Conservation (phyloP, 2,329 filamentous ascomycete genomes). For the Sporothrix pallida region DNA sequence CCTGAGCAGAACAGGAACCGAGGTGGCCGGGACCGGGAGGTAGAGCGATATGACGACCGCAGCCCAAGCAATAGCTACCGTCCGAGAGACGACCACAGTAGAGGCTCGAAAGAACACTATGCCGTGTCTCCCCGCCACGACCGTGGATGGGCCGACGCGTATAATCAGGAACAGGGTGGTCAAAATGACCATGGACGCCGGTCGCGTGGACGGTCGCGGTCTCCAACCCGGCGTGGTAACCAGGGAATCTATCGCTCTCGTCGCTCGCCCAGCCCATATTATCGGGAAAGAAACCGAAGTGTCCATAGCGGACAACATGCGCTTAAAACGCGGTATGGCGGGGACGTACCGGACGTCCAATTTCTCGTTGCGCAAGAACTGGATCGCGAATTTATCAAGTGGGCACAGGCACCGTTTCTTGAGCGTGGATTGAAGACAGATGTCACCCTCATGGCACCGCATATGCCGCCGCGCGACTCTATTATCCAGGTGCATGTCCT, state of each 20-base stretch:
- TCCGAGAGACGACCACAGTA: slow-evolving; percentile 69
- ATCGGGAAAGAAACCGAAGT: slow-evolving; percentile 52
- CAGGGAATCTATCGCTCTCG: slow-evolving; percentile 59
- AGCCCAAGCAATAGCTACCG: slow-evolving; percentile 57
- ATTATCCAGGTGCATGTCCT: slow-evolving; percentile 85
- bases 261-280: slow-evolving; percentile 72
- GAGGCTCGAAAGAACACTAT: slow-evolving; percentile 59
- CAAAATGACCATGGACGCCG: slow-evolving; percentile 48
- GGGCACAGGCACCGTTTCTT: slow-evolving; percentile 78
- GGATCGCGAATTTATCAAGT: slow-evolving; percentile 78
- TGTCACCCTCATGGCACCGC: slow-evolving; percentile 78
- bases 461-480: slow-evolving; percentile 71
- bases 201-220: slow-evolving; percentile 70
- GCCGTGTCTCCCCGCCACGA: slow-evolving; percentile 61
- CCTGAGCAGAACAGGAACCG: slow-evolving; percentile 13
- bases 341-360: slow-evolving; percentile 86
- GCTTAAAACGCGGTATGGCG: slow-evolving; percentile 61
- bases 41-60: slow-evolving; percentile 56
- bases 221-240: slow-evolving; percentile 59
- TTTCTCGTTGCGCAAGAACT: slow-evolving; percentile 81
- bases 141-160: slow-evolving; percentile 66
- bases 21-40: slow-evolving; percentile 18
- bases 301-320: slow-evolving; percentile 16
- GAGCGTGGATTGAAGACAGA: slow-evolving; percentile 75
- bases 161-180: slow-evolving; percentile 52